Evolutionary conservation across 2,329 filamentous ascomycete species (phyloP), one percentile per base, ranked within the genome.

Genomic region (Tolypocladium tundrense): DNA sequence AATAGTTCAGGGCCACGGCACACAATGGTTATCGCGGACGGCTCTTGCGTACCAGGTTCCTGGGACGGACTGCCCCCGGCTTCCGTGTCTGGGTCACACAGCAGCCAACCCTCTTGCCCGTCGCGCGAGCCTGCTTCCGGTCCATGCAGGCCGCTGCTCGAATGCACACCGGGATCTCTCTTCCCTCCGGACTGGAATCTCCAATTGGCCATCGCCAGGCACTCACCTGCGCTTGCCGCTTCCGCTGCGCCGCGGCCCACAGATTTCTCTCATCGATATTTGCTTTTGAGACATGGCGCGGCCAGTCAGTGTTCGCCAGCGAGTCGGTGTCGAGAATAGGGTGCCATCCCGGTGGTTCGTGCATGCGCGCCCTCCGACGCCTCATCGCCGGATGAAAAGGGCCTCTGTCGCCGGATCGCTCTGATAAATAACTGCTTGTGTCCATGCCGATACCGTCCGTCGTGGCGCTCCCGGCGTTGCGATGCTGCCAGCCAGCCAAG

Each of bases 251-350:
- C 50, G 57, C 55, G 50, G 54, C 53, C 54, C 54, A 48, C 33
- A 27, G 45, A 33, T 10, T 53, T n/a, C 37, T 52, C 51, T 56
- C 37, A 53, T 53, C 51, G 39, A 35, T 45, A 56, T 27, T 60
- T 58, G 42, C 56, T 61, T 57, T 56, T 54, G 53, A 57, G 60
- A 55, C 60, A 61, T 57, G 57, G 40, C 57, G 27, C 56, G n/a
- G 33, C 35, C 45, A 50, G 39, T 39, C 41, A 39, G 53, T 39
- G 9, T 50, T 55, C 39, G 39, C 53, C 45, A 42, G 40, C 53
- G 43, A 56, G 39, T 56, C 48, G 41, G 57, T 53, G 57, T 56
- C 45, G n/a, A 53, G 21, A 13, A 27, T 31, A 45, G 35, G 31
- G 42, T 21, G 42, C 31, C 42, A 50, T 45, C 42, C 54, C 24